Conservation (phyloP, 169 alveolate species). For the Theileria equi region DNA sequence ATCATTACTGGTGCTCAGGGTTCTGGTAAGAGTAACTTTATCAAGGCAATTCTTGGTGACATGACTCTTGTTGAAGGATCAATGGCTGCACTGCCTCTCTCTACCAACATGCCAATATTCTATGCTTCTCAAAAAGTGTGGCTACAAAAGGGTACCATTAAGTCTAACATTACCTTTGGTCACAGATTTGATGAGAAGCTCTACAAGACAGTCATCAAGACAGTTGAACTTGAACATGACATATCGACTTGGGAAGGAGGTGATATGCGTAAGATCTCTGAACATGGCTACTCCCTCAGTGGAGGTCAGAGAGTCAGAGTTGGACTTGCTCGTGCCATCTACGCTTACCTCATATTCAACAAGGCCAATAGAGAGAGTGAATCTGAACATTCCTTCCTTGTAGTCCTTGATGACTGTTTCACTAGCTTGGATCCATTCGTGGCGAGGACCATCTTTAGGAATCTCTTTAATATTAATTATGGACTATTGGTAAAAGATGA, state of each 20-base stretch:
- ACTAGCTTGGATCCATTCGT: conserved; percentile 68
- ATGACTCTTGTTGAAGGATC: conserved; percentile 46
- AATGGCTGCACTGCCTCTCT: conserved; percentile 55
- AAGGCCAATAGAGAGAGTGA: conserved; percentile 34
- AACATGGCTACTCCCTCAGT: conserved; percentile 69
- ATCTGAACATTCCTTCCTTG: conserved; percentile 38
- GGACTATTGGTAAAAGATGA: conserved; percentile 49
- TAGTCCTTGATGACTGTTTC: conserved; percentile 70
- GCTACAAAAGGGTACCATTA: conserved; percentile 42
- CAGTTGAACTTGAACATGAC: conserved; percentile 40
- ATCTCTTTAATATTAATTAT: conserved; percentile 45
- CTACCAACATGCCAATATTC: conserved; percentile 52
- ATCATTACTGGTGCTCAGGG: conserved; percentile 53
- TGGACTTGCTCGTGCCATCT: conserved; percentile 89
- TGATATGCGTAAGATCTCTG: conserved; percentile 43
- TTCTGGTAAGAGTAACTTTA: conserved; percentile 47
- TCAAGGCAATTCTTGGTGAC: conserved; percentile 50
- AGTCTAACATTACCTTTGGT: conserved; percentile 41
- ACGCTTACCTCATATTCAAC: conserved; percentile 66
- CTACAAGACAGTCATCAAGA: conserved; percentile 16
- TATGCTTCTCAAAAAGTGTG: conserved; percentile 60
- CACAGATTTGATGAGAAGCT: conserved; percentile 31
- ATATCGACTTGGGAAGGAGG: conserved; percentile 54
- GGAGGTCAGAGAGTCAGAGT: conserved; percentile 93
- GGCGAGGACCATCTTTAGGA: conserved; percentile 57